These are phyloP conservation scores for Albophoma yamanashiensis DNA, from an alignment of 2,329 filamentous ascomycete genomes.

Conservation along the genomic window DNA sequence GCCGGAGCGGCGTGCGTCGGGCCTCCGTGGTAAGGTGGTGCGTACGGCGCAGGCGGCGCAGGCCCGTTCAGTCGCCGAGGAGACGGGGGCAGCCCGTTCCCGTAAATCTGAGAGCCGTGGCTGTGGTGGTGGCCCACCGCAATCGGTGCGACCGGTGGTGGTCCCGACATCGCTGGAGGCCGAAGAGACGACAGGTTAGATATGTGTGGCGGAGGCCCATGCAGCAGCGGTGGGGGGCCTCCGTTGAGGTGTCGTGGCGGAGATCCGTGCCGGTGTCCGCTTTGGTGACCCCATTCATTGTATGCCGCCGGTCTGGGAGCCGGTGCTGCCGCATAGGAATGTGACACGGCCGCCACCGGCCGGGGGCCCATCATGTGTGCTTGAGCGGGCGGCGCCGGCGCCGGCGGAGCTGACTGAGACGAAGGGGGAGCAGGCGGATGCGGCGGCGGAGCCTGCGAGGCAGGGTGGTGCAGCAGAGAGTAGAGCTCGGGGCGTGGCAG, in stretches of 20 bases:
- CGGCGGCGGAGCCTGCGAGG: slow-evolving; percentile 2
- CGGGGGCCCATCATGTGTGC: slow-evolving; percentile 17
- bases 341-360: slow-evolving; percentile 11
- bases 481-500: slow-evolving; percentile 9
- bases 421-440: slow-evolving; percentile 2
- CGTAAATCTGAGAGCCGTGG: slow-evolving; percentile 18
- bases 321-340: slow-evolving; percentile 16
- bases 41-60: slow-evolving; percentile 30
- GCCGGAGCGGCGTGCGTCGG: slow-evolving; percentile 13
- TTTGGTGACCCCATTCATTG: slow-evolving; percentile 38
- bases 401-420: slow-evolving; percentile 2
- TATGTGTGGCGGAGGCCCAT: slow-evolving; percentile 13
- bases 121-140: slow-evolving; percentile 28
- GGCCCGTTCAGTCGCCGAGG: slow-evolving; percentile 34
- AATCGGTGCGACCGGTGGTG: slow-evolving; percentile 29
- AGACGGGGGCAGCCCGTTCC: slow-evolving; percentile 37
- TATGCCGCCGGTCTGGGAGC: slow-evolving; percentile 14
- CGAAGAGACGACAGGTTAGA: slow-evolving; percentile 34
- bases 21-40: slow-evolving; percentile 21
- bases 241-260: slow-evolving; percentile 40
- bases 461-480: slow-evolving; percentile 7
- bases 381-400: slow-evolving; percentile 6
- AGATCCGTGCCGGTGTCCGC: slow-evolving; percentile 37
- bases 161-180: slow-evolving; percentile 34
- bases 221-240: slow-evolving; percentile 23